Evolutionary conservation across 169 alveolate genomes (phyloP).

Genomic region (Nephromyces sp.): DNA sequence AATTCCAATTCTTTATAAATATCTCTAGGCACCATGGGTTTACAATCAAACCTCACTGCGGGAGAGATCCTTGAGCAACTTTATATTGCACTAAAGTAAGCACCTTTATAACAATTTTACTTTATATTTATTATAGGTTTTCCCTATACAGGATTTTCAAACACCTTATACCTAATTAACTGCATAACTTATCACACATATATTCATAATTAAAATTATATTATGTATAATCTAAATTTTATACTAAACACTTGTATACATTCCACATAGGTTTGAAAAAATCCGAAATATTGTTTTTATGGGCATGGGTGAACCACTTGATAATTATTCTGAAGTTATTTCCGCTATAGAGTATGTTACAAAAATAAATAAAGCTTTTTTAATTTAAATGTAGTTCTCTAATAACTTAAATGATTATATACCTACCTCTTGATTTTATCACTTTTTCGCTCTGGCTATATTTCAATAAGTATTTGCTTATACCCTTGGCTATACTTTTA

Average conservation of each 20-base stretch:
- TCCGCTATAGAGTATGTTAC: constrained; percentile 26
- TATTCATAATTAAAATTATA: too few species aligned
- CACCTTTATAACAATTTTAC: neutral
- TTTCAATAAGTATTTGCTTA: too few species aligned
- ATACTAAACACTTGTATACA: too few species aligned
- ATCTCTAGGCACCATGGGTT: constrained; percentile 46
- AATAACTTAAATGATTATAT: neutral
- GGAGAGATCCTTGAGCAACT: constrained; percentile 50
- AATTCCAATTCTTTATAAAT: too few species aligned
- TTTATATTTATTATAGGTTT: too few species aligned
- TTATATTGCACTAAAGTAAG: constrained; percentile 20
- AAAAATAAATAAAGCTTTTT: neutral
- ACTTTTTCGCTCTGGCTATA: neutral
- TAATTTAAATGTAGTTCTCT: neutral
- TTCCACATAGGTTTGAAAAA: constrained; percentile 1
- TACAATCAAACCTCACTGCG: constrained; percentile 32
- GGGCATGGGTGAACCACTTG: constrained; percentile 58
- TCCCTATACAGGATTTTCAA: too few species aligned
- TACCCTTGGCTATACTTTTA: too few species aligned
- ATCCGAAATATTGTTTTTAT: constrained; percentile 46
- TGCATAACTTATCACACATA: too few species aligned
- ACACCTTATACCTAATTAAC: too few species aligned
- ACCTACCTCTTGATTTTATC: neutral
- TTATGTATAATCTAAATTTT: too few species aligned
- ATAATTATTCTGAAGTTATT: constrained; percentile 41